These are phyloP conservation scores for Penicillium sp. DNA, from an alignment of 2,329 filamentous ascomycete genomes.

Conservation along the genomic window DNA sequence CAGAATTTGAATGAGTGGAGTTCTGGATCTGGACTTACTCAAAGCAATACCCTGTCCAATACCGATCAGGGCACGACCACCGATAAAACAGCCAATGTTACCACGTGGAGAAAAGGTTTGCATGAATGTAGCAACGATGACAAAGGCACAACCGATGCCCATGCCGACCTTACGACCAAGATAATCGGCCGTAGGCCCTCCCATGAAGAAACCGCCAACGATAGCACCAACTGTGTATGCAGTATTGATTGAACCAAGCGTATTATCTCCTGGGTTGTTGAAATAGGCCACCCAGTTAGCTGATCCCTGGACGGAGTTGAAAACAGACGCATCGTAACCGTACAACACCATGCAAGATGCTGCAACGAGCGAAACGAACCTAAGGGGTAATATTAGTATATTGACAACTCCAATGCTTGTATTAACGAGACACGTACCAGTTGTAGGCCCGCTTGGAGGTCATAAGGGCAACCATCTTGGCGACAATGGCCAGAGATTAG, in stretches of 20 bases:
- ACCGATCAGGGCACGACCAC: conserved; percentile 67
- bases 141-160: conserved; percentile 63
- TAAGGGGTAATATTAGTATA: neutral
- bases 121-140: conserved; percentile 68
- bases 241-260: conserved; percentile 63
- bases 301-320: conserved; percentile 70
- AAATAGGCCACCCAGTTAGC: conserved; percentile 67
- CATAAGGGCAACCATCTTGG: conserved; percentile 22
- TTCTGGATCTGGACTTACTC: conserved; percentile 41
- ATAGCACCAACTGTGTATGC: conserved; percentile 71
- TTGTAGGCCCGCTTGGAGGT: conserved; percentile 33
- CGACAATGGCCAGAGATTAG: neutral
- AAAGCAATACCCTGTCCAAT: conserved; percentile 69
- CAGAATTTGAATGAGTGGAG: neutral
- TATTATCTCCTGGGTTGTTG: conserved; percentile 45
- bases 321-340: conserved; percentile 72
- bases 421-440: conserved; percentile 22
- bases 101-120: conserved; percentile 64
- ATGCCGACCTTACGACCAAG: conserved; percentile 66
- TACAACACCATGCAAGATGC: conserved; percentile 75
- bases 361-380: conserved; percentile 69
- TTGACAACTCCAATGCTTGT: neutral
- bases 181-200: conserved; percentile 63
- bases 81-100: conserved; percentile 66
- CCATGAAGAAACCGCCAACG: conserved; percentile 68